Conservation (phyloP, 2,329 filamentous ascomycete species). For the Scedosporium aurantiacum region DNA sequence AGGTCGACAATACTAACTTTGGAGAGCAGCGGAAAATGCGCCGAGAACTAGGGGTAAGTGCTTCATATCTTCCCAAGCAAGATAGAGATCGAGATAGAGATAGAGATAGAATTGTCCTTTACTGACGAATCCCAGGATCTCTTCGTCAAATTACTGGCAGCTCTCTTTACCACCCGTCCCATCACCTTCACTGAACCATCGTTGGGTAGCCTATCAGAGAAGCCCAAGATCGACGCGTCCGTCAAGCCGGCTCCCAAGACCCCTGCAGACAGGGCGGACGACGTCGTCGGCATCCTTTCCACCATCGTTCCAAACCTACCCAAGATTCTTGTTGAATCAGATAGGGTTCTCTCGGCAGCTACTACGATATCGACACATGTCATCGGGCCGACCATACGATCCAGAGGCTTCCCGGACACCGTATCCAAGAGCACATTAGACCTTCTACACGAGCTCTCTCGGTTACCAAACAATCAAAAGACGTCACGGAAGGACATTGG, state of each 20-base stretch:
- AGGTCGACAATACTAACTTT: constrained; percentile 96
- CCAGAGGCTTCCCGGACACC: constrained; percentile 79
- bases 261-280: constrained; percentile 47
- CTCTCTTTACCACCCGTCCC: constrained; percentile 86
- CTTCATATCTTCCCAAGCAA: neutral
- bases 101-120: too few relatives aligned
- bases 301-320: constrained; percentile 69
- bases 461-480: constrained; percentile 71
- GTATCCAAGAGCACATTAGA: constrained; percentile 60
- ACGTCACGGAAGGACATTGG: constrained; percentile 85
- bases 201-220: constrained; percentile 25
- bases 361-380: constrained; percentile 74
- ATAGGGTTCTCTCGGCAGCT: constrained; percentile 69
- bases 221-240: constrained; percentile 17
- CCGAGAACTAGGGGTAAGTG: constrained; percentile 69
- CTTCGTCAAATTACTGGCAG: constrained; percentile 75
- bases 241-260: constrained; percentile 18
- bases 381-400: constrained; percentile 69
- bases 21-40: constrained; percentile 90
- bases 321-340: constrained; percentile 73
- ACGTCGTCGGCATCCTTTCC: constrained; percentile 70
- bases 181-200: constrained; percentile 56
- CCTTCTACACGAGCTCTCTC: constrained; percentile 66
- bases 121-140: constrained; percentile 54
- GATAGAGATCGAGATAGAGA: neutral